Conservation (phyloP, 192 early-diverging fungal species). For the Hyaloraphidium curvatum region DNA sequence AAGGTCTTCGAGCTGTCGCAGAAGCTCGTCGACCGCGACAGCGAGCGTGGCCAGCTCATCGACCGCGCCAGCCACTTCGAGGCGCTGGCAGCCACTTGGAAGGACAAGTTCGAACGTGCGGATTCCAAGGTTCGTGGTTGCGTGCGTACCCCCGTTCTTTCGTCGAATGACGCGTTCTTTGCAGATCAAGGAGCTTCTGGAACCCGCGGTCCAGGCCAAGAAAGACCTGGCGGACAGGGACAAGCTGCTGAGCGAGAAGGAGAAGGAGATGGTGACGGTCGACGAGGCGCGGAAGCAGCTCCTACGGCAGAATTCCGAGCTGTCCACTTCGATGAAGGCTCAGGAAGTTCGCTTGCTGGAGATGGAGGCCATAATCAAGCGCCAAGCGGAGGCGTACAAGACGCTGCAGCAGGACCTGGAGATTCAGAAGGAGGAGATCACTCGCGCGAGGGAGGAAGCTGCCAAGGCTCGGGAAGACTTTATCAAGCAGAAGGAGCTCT, state of each 20-base stretch:
- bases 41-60: slow-evolving; percentile 42
- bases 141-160: too few species aligned
- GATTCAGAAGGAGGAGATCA: slow-evolving; percentile 38
- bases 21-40: slow-evolving; percentile 35
- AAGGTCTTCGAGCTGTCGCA: slow-evolving; percentile 93
- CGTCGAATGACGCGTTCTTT: too few species aligned
- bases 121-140: slow-evolving; percentile 19
- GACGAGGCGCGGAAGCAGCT: too few species aligned
- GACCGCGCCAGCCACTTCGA: slow-evolving; percentile 41
- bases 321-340: too few species aligned
- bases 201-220: too few species aligned
- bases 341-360: too few species aligned
- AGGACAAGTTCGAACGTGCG: slow-evolving; percentile 48
- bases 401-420: slow-evolving; percentile 32
- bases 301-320: too few species aligned
- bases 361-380: too few species aligned
- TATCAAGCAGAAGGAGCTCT: slow-evolving; percentile 39
- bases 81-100: slow-evolving; percentile 39
- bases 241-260: slow-evolving; percentile 34
- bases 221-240: slow-evolving; percentile 22
- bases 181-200: too few species aligned
- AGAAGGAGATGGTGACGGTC: slow-evolving; percentile 38
- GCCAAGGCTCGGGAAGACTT: slow-evolving; percentile 31
- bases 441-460: too few species aligned
- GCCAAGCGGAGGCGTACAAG: too few species aligned